These are phyloP conservation scores for Phytophthora tentaculata DNA, from an alignment of 352 stramenopile species.

Conservation along the genomic window DNA sequence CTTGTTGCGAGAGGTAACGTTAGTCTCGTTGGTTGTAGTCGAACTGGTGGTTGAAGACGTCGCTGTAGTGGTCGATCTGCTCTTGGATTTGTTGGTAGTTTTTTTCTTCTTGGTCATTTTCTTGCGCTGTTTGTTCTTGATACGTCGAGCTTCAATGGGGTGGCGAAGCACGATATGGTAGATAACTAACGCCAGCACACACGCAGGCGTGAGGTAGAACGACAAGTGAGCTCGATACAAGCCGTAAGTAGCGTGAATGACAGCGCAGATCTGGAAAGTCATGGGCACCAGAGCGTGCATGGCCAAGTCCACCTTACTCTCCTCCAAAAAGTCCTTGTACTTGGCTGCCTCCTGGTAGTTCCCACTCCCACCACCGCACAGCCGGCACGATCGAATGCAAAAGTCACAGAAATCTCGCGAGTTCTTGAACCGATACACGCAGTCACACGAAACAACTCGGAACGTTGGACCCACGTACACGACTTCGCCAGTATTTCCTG, in stretches of 20 bases:
- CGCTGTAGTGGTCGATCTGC: constrained; percentile 31
- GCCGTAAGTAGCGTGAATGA: constrained; percentile 50
- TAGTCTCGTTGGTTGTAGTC: constrained; percentile 4
- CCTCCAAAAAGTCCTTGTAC: constrained; percentile 76
- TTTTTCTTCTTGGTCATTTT: constrained; percentile 69
- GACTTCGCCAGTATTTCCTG: constrained; percentile 49
- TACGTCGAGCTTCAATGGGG: constrained; percentile 56
- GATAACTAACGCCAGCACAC: constrained; percentile 50
- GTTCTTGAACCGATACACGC: constrained; percentile 73
- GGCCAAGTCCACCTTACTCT: constrained; percentile 60
- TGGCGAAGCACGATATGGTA: constrained; percentile 64
- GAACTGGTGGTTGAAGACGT: constrained; percentile 10
- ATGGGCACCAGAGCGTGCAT: constrained; percentile 67
- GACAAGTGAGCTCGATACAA: constrained; percentile 58
- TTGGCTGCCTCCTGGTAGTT: constrained; percentile 78
- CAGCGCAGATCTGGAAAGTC: constrained; percentile 52
- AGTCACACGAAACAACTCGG: constrained; percentile 86
- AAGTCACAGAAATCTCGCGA: constrained; percentile 78
- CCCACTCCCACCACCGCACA: constrained; percentile 79
- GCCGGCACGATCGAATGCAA: constrained; percentile 70
- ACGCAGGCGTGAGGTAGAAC: constrained; percentile 55
- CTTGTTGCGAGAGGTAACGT: constrained; percentile 32
- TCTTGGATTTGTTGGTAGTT: constrained; percentile 41
- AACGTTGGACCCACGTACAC: constrained; percentile 80
- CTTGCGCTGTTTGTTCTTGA: constrained; percentile 63